These are phyloP conservation scores for Sporothrix variecibatus DNA, from an alignment of 2,329 filamentous ascomycete genomes.

Conservation along the genomic window DNA sequence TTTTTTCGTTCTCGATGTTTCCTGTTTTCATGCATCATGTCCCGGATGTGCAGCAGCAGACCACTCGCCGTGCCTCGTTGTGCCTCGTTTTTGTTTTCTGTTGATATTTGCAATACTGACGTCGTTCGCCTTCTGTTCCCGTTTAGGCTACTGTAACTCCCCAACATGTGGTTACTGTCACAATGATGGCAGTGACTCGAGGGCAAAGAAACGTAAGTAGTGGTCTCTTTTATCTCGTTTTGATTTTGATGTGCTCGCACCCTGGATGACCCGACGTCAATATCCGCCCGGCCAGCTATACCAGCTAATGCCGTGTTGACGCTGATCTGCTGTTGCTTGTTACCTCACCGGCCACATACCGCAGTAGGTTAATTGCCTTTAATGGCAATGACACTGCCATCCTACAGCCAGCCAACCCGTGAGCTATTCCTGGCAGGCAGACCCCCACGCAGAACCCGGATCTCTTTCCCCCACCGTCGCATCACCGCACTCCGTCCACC, in stretches of 20 bases:
- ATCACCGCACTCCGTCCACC: constrained; percentile 10
- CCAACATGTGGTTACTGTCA: constrained; percentile 29
- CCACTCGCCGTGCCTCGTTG: background rate
- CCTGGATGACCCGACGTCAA: background rate
- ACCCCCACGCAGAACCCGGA: constrained; percentile 10
- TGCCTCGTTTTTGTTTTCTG: background rate
- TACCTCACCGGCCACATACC: background rate
- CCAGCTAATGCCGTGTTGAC: background rate
- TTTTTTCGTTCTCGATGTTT: constrained; percentile 1
- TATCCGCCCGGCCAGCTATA: background rate
- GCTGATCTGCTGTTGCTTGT: background rate
- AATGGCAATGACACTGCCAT: background rate
- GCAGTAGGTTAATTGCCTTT: background rate
- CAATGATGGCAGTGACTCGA: constrained; percentile 13
- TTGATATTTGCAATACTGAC: background rate
- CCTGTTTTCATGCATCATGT: background rate
- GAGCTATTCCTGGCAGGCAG: background rate
- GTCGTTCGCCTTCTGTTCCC: background rate
- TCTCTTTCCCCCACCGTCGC: constrained; percentile 4
- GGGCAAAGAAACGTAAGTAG: constrained; percentile 26
- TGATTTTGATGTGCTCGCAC: background rate
- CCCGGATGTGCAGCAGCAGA: background rate
- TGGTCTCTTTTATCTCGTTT: background rate
- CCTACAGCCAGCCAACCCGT: background rate
- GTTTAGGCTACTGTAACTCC: constrained; percentile 28